Base-by-base conservation (phyloP, 2,329 filamentous ascomycete genomes). In the Alternaria dauci region DNA sequence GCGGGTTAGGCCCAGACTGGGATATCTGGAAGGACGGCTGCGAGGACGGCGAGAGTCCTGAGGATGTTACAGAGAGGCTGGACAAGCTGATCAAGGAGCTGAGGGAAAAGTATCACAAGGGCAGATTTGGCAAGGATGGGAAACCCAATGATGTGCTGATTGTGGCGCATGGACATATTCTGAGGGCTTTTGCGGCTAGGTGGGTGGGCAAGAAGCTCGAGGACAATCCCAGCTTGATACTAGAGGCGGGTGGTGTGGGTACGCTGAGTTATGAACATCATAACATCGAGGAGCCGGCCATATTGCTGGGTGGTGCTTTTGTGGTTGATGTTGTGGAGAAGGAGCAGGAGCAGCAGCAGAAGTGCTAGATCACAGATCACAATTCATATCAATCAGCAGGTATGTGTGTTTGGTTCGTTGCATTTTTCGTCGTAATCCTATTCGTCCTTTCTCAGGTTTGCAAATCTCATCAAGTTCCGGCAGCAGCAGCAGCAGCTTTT, bases 21-120 rank as follows among this genome's bases (percentile, higher is more conserved):
- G 91, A 95, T 79, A 96, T 96, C 63, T 96, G 92, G 92, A 85
- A 84, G 28, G 91, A 96, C 71, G 93, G 92, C 0, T 96, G 93
- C 76, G 90, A 89, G 0, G 91, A 89, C 3, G 93, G 92, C 76
- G 92, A 96, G 88, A 91, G 79, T 44, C 91, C 94, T 0, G 82
- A 87, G 41, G 87, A 97, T 41, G 86, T 97, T 18, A 90, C 89
- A 0, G 78, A 81, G 32, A 86, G 94, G 1, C 81, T 96, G 0
- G 93, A 97, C 75, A 81, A 83, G 2, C 78, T 97, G 59, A 96
- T 97, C 69, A 76, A 80, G 14, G 90, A 94, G 32, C 91, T 97
- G 59, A 84, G 91, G 20, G 79, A 84, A 25, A 74, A 75, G 25
- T 83, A 75, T 55, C 81, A 83, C 57, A 41, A 16, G 20, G 69